Evolutionary conservation across 768 basidiomycete genomes (phyloP), one percentile per base, ranked within the genome.

Genomic region (Vararia minispora): DNA sequence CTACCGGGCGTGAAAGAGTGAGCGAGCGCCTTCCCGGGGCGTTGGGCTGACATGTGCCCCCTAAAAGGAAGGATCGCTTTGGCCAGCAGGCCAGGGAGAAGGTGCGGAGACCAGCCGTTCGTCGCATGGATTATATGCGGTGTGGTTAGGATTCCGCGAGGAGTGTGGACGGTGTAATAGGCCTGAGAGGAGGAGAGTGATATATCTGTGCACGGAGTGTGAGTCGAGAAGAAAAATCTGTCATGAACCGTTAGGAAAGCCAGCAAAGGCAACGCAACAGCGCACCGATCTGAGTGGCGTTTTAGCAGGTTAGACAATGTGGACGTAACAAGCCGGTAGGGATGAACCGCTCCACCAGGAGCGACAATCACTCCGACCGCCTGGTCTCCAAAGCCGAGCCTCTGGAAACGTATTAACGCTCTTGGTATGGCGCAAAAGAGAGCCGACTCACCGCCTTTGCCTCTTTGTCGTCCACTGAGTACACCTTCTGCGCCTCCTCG

Each of bases 111-210:
- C 76, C 87, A 90, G 14, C 71, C 87, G 54, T 94, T 94, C 3
- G 86, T 89, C 2, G 85, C 83, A 52, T 89, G 87, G 9, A 92
- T 62, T 29, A 92, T 65, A 53, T 85, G 81, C 3, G 56, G 58
- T 0, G 83, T 61, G 12, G 48, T 56, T 18, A 86, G 64, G 4
- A 47, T 51, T 0, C 88, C 87, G 35, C 68, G 64, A 0, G 77
- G 63, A 1, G 87, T 89, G 14, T 52, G 43, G n/a, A 86, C 61
- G 7, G 58, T 62, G 58, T 83, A 84, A 13, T 56, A 46, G 4
- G 43, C 43, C 6, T 48, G 36, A n/a, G 41, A 8, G 6, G 48
- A 42, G n/a, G 60, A 55, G 29, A 54, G 50, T 17, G 46, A 50
- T 52, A 78, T 75, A 28, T 50, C 61, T 33, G 67, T 76, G 57